phyloP scores from a whole-genome alignment of 2,329 filamentous ascomycete species.

The Davidsoniella australis region DNA sequence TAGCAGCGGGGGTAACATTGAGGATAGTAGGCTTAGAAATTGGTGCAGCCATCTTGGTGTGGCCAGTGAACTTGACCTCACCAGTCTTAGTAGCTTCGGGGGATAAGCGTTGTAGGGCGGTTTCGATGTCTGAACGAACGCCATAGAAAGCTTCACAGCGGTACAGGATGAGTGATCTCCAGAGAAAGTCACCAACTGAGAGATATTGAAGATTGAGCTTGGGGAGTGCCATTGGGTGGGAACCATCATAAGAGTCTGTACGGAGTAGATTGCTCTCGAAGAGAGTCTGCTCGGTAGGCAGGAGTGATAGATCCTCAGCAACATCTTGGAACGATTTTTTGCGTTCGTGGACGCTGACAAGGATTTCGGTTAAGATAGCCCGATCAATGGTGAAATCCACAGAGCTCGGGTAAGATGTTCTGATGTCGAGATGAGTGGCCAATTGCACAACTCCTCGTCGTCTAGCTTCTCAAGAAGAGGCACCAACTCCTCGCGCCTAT shows the following conservation, averaged over 20 bases:
- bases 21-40: slow-evolving; percentile 75
- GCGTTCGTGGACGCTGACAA: slow-evolving; percentile 60
- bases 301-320: slow-evolving; percentile 49
- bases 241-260: slow-evolving; percentile 77
- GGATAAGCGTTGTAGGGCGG: slow-evolving; percentile 60
- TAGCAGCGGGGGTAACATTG: slow-evolving; percentile 65
- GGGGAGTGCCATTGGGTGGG: slow-evolving; percentile 71
- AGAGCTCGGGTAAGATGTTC: slow-evolving; percentile 64
- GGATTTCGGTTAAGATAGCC: slow-evolving; percentile 48
- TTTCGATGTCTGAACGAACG: slow-evolving; percentile 79
- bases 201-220: slow-evolving; percentile 94
- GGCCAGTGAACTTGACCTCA: slow-evolving; percentile 61
- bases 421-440: slow-evolving; percentile 54
- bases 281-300: slow-evolving; percentile 70
- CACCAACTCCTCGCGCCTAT: slow-evolving; percentile 62
- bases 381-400: slow-evolving; percentile 47
- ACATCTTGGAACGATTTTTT: slow-evolving; percentile 69
- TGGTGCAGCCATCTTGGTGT: slow-evolving; percentile 80
- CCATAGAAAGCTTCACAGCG: slow-evolving; percentile 85
- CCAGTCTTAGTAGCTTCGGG: slow-evolving; percentile 48
- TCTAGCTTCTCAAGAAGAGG: slow-evolving; percentile 55
- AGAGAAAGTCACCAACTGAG: slow-evolving; percentile 90
- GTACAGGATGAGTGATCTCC: slow-evolving; percentile 79
- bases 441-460: slow-evolving; percentile 59
- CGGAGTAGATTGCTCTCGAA: slow-evolving; percentile 66